These are phyloP conservation scores for Lepiota brunneoincarnata DNA, from an alignment of 768 basidiomycete species.

Conservation along the genomic window DNA sequence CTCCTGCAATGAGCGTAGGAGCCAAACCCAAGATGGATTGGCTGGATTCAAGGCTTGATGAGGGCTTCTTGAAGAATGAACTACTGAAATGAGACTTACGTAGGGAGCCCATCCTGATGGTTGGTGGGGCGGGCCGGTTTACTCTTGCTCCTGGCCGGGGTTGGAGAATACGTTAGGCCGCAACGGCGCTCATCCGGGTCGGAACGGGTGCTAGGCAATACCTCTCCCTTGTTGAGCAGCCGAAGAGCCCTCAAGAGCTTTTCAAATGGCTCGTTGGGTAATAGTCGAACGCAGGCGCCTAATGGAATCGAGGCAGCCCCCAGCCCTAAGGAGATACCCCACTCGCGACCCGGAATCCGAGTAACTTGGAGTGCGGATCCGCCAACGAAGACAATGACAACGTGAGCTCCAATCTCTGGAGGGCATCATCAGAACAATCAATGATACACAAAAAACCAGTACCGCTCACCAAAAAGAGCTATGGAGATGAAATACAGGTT, in stretches of 20 bases:
- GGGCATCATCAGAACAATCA: conserved; percentile 3
- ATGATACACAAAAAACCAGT: conserved; percentile 5
- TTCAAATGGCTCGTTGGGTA: conserved; percentile 83
- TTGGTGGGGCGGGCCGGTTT: conserved; percentile 55
- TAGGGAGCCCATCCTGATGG: conserved; percentile 48
- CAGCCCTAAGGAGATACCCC: conserved; percentile 90
- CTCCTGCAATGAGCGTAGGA: conserved; percentile 40
- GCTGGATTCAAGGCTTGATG: conserved; percentile 19
- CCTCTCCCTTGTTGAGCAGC: conserved; percentile 62
- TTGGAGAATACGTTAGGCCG: no score
- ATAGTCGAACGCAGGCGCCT: conserved; percentile 73
- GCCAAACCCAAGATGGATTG: conserved; percentile 50
- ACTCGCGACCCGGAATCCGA: conserved; percentile 75
- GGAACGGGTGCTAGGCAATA: conserved; percentile 60
- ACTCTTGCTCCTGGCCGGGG: no score
- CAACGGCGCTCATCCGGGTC: conserved; percentile 79
- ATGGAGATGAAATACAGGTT: conserved; percentile 87
- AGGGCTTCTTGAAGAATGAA: not conserved
- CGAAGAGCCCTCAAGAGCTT: conserved; percentile 42
- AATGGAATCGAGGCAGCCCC: conserved; percentile 87
- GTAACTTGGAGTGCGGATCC: conserved; percentile 91
- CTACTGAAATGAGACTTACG: conserved; percentile 29
- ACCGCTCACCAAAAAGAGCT: conserved; percentile 72
- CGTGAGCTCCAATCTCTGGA: conserved; percentile 81
- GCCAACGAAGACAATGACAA: conserved; percentile 89